Evolutionary conservation across 768 basidiomycete genomes (phyloP).

Genomic region (Sutorius australiensis): DNA sequence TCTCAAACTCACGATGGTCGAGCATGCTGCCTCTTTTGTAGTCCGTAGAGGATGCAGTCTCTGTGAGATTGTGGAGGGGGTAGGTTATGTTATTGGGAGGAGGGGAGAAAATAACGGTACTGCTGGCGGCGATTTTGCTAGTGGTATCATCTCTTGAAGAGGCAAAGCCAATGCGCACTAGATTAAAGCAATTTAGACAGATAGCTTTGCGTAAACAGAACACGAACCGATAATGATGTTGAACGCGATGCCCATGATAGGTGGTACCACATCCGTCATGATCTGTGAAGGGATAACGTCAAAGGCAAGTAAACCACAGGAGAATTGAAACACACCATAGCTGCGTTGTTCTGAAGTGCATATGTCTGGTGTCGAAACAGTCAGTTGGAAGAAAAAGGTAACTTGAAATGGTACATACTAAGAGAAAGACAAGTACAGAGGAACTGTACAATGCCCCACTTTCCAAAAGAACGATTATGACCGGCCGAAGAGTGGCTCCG

Average conservation of each 20-base stretch:
- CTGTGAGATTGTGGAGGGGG: neutral
- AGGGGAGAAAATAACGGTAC: neutral
- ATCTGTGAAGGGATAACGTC: neutral
- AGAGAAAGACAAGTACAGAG: neutral
- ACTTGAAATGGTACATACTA: neutral
- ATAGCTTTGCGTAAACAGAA: neutral
- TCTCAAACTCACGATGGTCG: neutral
- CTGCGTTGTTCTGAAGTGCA: neutral
- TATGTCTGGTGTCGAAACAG: neutral
- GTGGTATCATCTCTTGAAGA: neutral
- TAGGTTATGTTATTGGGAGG: neutral
- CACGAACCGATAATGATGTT: conserved; percentile 8
- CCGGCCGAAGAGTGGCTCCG: neutral
- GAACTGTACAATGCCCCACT: conserved; percentile 11
- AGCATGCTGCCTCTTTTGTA: neutral
- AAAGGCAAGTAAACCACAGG: neutral
- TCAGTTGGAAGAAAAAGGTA: no score
- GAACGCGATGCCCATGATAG: conserved; percentile 10
- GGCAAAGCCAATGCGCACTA: neutral
- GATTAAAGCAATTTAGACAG: neutral
- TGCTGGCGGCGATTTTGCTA: neutral
- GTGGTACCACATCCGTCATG: conserved; percentile 5
- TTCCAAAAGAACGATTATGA: conserved; percentile 5
- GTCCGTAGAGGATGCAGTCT: neutral
- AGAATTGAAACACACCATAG: neutral